phyloP scores from a whole-genome alignment of 2,329 filamentous ascomycete species.

The Pezicula neosporulosa region DNA sequence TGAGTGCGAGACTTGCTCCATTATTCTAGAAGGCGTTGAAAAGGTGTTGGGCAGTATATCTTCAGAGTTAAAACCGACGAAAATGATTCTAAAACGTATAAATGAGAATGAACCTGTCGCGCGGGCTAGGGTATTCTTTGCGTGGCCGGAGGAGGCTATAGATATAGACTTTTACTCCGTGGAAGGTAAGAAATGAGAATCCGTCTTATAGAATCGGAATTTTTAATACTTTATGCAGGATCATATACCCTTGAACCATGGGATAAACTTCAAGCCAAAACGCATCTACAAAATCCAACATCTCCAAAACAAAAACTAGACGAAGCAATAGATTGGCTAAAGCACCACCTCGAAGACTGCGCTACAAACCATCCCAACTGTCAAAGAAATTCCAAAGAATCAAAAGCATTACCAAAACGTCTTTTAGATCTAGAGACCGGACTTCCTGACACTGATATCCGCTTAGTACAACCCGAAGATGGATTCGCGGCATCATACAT shows the following conservation, averaged over 20 bases:
- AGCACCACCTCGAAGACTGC: not conserved
- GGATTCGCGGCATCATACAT: constrained; percentile 9
- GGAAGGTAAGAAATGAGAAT: not conserved
- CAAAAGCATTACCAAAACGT: not conserved
- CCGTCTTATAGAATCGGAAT: too few relatives aligned
- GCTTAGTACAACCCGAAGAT: not conserved
- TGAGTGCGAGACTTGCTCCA: not conserved
- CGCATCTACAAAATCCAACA: not conserved
- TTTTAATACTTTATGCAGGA: not conserved
- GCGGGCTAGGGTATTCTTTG: not conserved
- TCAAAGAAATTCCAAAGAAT: not conserved
- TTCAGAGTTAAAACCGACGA: not conserved
- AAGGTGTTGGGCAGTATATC: not conserved
- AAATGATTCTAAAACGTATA: not conserved
- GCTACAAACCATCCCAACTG: not conserved
- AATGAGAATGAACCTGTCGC: not conserved
- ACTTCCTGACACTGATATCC: not conserved
- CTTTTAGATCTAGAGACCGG: not conserved
- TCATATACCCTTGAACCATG: not conserved
- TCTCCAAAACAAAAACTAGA: not conserved
- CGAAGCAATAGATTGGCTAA: not conserved
- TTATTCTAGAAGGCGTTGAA: constrained; percentile 1
- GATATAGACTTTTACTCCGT: not conserved
- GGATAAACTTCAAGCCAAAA: not conserved
- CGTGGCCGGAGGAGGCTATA: not conserved